Base-by-base conservation (phyloP, 2,329 filamentous ascomycete species). In the Rutstroemia sp. region DNA sequence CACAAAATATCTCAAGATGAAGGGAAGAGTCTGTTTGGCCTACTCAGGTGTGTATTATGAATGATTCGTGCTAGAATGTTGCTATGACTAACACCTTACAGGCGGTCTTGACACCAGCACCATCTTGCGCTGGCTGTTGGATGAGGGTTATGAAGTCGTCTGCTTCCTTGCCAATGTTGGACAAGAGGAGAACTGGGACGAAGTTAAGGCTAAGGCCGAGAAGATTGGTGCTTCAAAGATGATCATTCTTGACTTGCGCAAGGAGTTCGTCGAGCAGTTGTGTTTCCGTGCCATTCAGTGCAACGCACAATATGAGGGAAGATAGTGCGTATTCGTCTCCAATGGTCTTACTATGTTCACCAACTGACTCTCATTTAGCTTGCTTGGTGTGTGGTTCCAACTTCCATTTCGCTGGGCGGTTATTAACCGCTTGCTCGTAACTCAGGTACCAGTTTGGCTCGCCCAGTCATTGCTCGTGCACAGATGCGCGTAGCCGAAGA, bases 211-310 rank as follows among this genome's bases (percentile, higher is more conserved):
- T 69, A 91, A 92, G 79, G 87, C 86, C 54, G 68, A 73, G 68
- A 70, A 74, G 70, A 69, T 72, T 51, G 69, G 70, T 41, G 25
- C 16, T 3, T n/a, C 19, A 39, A 27, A 9, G n/a, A 12, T 46
- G 19, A 17, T 56, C 30, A 56, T 38, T 30, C 16, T 25, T 4
- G 21, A 30, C 44, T 3, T 16, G 30, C 10, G 30, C 30, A 78
- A 78, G 64, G 86, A 89, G 73, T 92, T 94, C 67, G 82, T 94
- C 63, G 86, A 91, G 65, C 81, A 92, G 75, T 78, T 94, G 46
- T 68, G 67, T 62, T 92, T 86, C 80, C 85, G 81, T 52, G 88
- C 89, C 60, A 81, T 94, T 61, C 86, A 89, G 73, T 89, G 83
- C 71, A 83, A 85, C 63, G 82, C 82, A 60, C 81, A 84, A 70